Evolutionary conservation across 257 asterid genomes (phyloP).

Genomic region (Dorcoceras hygrometricum): DNA sequence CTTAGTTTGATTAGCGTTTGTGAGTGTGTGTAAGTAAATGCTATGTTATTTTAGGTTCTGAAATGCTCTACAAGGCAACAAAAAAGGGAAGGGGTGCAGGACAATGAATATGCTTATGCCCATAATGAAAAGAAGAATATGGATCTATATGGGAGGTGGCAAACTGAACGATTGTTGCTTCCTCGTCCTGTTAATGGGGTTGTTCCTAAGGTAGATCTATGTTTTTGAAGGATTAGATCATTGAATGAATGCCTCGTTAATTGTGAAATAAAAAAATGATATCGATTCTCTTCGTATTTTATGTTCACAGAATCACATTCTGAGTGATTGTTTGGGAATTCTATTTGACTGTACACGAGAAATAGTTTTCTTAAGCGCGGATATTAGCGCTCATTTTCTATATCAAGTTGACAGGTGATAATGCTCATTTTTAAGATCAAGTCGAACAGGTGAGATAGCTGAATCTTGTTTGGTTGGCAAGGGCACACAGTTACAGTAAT

Average conservation of each 20-base stretch:
- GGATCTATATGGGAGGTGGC: conserved; percentile 88
- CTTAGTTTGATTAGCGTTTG: conserved; percentile 18
- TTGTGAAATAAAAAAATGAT: not conserved
- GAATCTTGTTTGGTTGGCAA: not conserved
- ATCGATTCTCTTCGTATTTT: not conserved
- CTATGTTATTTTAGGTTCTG: conserved; percentile 44
- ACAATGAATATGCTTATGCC: conserved; percentile 41
- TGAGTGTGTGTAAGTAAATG: conserved; percentile 9
- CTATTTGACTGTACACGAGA: not conserved
- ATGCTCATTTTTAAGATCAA: no score
- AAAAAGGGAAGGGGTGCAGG: conserved; percentile 49
- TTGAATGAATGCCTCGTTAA: conserved; percentile 5
- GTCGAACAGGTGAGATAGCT: not conserved
- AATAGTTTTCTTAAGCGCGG: not conserved
- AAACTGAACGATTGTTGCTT: conserved; percentile 74
- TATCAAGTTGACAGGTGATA: no score
- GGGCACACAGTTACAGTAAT: no score
- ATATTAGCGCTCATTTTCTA: not conserved
- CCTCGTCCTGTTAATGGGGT: conserved; percentile 84
- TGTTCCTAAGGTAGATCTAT: conserved; percentile 74
- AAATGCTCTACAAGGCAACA: conserved; percentile 51
- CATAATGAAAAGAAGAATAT: conserved; percentile 41
- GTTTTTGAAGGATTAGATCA: conserved; percentile 2
- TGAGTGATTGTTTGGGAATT: not conserved
- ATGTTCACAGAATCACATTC: not conserved